phyloP scores from a whole-genome alignment of 805 yeast species.

The Candida caryicola region DNA sequence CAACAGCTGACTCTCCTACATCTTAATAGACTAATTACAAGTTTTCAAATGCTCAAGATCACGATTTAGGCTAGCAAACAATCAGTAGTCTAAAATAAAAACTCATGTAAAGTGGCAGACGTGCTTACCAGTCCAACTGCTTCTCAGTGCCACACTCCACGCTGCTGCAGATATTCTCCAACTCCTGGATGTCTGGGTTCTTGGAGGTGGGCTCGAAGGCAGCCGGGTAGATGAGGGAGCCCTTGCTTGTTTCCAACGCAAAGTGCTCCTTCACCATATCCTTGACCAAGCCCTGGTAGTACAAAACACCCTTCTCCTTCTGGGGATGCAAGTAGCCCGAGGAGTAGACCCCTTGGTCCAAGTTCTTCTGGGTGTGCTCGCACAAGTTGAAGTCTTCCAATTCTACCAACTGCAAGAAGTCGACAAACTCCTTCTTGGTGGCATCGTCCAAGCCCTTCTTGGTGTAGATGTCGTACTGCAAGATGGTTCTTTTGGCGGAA shows the following conservation, averaged over 20 bases:
- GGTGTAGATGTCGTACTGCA: conserved; percentile 60
- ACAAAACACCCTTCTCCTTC: conserved; percentile 58
- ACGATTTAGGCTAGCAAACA: too few relatives aligned
- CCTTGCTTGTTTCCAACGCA: conserved; percentile 43
- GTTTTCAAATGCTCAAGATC: too few relatives aligned
- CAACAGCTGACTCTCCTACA: too few relatives aligned
- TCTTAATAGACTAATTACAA: too few relatives aligned
- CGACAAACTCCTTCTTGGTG: conserved; percentile 59
- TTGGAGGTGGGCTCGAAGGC: conserved; percentile 36
- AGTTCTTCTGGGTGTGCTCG: conserved; percentile 57
- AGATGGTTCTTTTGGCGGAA: conserved; percentile 50
- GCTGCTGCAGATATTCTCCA: conserved; percentile 48
- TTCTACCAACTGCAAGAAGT: conserved; percentile 60
- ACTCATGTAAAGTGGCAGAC: too few relatives aligned
- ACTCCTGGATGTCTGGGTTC: conserved; percentile 44
- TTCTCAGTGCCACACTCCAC: conserved; percentile 43
- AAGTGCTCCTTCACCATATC: conserved; percentile 59
- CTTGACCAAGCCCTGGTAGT: conserved; percentile 52
- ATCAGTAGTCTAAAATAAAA: too few relatives aligned
- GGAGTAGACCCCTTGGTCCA: conserved; percentile 57
- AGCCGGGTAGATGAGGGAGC: conserved; percentile 53
- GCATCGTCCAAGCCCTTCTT: conserved; percentile 54
- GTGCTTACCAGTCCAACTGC: conserved; percentile 10
- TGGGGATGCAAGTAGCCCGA: conserved; percentile 59
- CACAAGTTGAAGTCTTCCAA: conserved; percentile 58